Evolutionary conservation across 176 grass and related monocot species (phyloP), one percentile per base, ranked within the genome.

Genomic region (Hordeum marinum): DNA sequence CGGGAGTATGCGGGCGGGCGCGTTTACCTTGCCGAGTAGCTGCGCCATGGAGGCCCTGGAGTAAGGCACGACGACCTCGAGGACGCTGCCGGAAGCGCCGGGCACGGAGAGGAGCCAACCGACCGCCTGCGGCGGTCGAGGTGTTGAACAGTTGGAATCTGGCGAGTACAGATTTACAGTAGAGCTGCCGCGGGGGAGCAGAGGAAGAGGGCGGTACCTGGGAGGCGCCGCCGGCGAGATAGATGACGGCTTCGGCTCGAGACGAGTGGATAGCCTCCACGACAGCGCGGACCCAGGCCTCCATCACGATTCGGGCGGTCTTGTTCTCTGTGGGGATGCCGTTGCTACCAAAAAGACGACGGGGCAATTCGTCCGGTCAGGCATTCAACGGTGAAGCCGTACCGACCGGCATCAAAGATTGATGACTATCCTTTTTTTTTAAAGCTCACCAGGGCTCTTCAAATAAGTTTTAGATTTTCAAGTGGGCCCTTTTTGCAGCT

Each of bases 51-150:
- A 92, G 20, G 71, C 45, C 70, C 68, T 94, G 67, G 93, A 94
- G 83, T 98, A 98, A 17, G 96, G 96, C 23, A 98, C 93, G 57
- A 94, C 89, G 74, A 90, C 93, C 79, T 98, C 96, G 80, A 98
- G 96, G 85, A 98, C 75, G 61, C 89, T 94, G 81, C 81, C 74
- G 20, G 96, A 95, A 26, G 93, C 93, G 26, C 93, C 91, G 20
- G 93, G 91, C 60, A 95, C 83, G 34, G 91, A 98, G 55, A 98
- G 87, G 78, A 98, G 70, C 93, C 96, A 98, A 35, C 93, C 93
- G 70, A 98, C 72, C 31, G 96, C 88, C 96, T 98, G 93, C 69
- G 32, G 27, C 26, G 18, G 32, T 7, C 64, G 9, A 68, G 35
- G 67, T 25, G 58, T 24, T 45, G 26, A 80, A 39, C 29, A 83